phyloP scores from a whole-genome alignment of 2,329 filamentous ascomycete genomes.

The Microdochium bolleyi region DNA sequence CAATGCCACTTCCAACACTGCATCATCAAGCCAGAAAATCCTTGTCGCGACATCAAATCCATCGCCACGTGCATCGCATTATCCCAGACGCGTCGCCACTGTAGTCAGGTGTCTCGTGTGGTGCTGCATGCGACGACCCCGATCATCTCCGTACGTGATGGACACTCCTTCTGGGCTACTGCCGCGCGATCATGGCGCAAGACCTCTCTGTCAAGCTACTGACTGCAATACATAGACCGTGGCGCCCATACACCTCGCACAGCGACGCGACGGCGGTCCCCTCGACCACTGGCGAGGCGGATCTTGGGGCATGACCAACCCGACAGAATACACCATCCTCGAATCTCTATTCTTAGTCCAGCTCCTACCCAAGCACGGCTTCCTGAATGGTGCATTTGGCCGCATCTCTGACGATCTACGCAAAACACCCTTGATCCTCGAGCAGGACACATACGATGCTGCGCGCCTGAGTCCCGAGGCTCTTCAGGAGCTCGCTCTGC shows the following conservation, averaged over 20 bases:
- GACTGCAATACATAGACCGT: constrained; percentile 25
- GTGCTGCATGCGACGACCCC: background rate
- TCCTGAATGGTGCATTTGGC: constrained; percentile 57
- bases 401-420: constrained; percentile 68
- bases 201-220: background rate
- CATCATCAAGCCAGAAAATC: background rate
- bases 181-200: background rate
- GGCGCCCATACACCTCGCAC: constrained; percentile 47
- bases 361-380: constrained; percentile 61
- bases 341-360: constrained; percentile 84
- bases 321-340: constrained; percentile 69
- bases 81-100: background rate
- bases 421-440: constrained; percentile 64
- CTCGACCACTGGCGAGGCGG: constrained; percentile 48
- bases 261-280: constrained; percentile 41
- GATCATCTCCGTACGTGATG: background rate
- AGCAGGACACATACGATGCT: constrained; percentile 64
- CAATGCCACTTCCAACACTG: background rate
- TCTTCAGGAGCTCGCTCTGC: constrained; percentile 70
- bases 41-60: background rate
- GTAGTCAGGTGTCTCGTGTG: background rate
- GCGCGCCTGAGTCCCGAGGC: constrained; percentile 68
- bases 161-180: background rate
- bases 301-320: constrained; percentile 47
- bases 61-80: background rate